Base-by-base conservation (phyloP, 225 moss, liverwort and hornwort species). In the Asterella californica region DNA sequence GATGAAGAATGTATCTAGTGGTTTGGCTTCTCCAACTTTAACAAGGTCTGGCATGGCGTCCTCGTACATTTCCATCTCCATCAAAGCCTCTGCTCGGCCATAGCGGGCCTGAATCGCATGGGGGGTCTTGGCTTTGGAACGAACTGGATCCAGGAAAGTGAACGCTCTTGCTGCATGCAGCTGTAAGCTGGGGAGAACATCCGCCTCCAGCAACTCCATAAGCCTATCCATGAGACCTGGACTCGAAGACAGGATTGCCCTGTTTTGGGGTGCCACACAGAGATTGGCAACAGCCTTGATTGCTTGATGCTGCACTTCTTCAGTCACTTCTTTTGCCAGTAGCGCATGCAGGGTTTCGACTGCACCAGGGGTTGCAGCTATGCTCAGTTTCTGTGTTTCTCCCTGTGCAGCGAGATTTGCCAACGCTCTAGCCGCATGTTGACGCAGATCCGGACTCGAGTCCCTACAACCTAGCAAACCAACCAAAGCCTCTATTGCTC, bases 391-490 rank as follows among this genome's bases (percentile, higher is more conserved):
- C 24, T 79, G 67, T 34, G 50, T 24, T 55, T 69, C 68, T 55
- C 79, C 68, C 69, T 79, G 79, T 14, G 79, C 79, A 69, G 79
- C 79, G 12, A 79, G 33, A 46, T 79, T 79, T 34, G 79, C 79
- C 79, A 79, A 32, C 9, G 68, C 79, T 38, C 69, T 68, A 6
- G 79, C 79, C 30, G 79, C 79, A 57, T 79, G 79, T 22, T 52
- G 79, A 21, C 52, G 68, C 50, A 79, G 66, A 8, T 79, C 69
- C 14, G 79, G 53, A 70, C 49, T 55, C 15, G 79, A 79, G 37
- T 54, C 34, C 49, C 24, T 68, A 30, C 46, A 29, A 46, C 22
- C 78, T 27, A 79, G 34, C 79, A 79, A 57, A 29, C 29, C 69
- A 68, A 79, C 69, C 50, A 79, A 68, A 25, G 42, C 69, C 54